Base-by-base conservation (phyloP, 164 flowering plant species). In the Cinnamomum chago region DNA sequence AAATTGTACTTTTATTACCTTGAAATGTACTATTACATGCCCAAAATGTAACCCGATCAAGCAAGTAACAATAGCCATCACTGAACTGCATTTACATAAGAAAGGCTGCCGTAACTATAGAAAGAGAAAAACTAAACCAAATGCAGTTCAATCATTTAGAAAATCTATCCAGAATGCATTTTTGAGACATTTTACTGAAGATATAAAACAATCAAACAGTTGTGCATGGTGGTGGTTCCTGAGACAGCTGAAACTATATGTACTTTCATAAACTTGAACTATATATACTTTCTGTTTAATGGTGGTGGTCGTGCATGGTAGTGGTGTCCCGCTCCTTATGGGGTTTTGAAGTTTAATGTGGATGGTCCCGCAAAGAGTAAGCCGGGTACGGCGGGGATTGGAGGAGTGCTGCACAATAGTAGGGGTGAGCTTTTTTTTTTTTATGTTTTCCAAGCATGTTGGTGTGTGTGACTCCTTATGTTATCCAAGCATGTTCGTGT, bases 31-130 rank as follows among this genome's bases (percentile, higher is more conserved):
- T 58, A 92, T 81, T 66, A 90, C 76, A 72, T 92, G 97, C 68
- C 97, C 97, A 73, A 75, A 92, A 33, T 92, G 94, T 83, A 90
- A 77, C 28, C 97, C 97, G 50, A 92, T 78, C 79, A 90, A 75
- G 86, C 94, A 92, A 69, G 94, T 86, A 40, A 92, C 94, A 72
- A 86, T 76, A 47, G 94, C 92, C 91, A 89, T 89, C 68, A 87
- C 76, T 58, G 92, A 86, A 85, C 97, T 92, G 79, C 35, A 66
- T 28, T 24, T 10, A 25, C 47, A 75, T 11, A 58, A 51, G 13
- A 11, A 47, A 35, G 71, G 23, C 15, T 13, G 14, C 58, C 14
- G 5, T 52, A 4, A 52, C 20, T 52, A 52, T 3, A 52, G 58
- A 3, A 17, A 13, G 18, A 12, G 58, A 52, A 52, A 52, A 52